Evolutionary conservation across 805 yeast species (phyloP), one percentile per base, ranked within the genome.

Genomic region (Torulaspora delbrueckii): DNA sequence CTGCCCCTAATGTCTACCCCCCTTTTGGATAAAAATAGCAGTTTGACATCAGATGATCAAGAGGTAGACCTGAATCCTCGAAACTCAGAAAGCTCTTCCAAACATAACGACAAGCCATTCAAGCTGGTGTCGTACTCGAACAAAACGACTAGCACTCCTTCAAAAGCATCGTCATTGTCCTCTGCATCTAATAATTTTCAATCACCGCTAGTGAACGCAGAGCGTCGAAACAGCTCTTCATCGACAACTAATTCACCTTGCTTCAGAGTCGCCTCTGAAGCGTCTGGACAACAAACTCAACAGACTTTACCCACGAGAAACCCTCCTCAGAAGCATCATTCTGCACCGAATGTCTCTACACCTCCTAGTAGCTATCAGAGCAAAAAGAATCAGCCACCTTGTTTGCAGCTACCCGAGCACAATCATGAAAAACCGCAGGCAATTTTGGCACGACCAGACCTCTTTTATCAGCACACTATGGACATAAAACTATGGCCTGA

Each of bases 401-500:
- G 37, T 5, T 24, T 33, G 39, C 46, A 14, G 22, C 33, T 27
- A 22, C 31, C 32, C 22, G 39, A 42, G 25, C 42, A 16, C 27
- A 31, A 6, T 37, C 53, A 31, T 18, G 26, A 42, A 45, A 55
- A 36, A 42, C 54, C 51, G 44, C 62, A 41, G 55, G 62, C 58
- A 51, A 63, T 57, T 43, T 54, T 57, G 27, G 43, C 65, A 2
- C 53, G 55, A 37, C 71, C 72, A 4, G 73, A 66, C 8, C 50
- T 78, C 8, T 84, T 83, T 58, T 82, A 81, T 57, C 71, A 71
- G 45, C 81, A 81, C 47, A 75, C 80, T 9, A 63, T 75, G 8
- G 91, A 85, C 59, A 67, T 82, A 19, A 66, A 71, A 16, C 69
- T 71, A 8, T 85, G 91, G 91, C 68, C 77, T 3, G 78, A 73